Evolutionary conservation across 2,329 filamentous ascomycete genomes (phyloP).

Genomic region (Pleurostoma richardsiae): DNA sequence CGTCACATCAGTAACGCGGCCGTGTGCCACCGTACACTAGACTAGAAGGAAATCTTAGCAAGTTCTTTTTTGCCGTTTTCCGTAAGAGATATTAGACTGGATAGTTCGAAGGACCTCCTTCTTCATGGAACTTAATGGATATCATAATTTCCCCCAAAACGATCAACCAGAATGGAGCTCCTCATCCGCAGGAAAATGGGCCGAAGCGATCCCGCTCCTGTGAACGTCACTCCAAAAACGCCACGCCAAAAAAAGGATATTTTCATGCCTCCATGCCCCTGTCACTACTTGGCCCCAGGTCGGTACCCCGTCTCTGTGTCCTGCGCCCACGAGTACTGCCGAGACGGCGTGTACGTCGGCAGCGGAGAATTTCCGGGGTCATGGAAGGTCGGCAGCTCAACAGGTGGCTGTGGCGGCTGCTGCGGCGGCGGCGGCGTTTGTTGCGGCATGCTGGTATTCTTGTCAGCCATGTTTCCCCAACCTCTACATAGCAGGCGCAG

Average conservation of each 20-base stretch:
- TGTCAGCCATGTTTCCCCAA: constrained; percentile 5
- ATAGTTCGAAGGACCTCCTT: too few relatives aligned
- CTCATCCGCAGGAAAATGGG: too few relatives aligned
- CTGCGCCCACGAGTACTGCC: constrained; percentile 23
- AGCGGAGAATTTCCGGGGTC: constrained; percentile 25
- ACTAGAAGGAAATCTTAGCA: too few relatives aligned
- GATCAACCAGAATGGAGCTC: too few relatives aligned
- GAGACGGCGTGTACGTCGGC: constrained; percentile 22
- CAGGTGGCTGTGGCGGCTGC: constrained; percentile 12
- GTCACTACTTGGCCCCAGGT: constrained; percentile 7
- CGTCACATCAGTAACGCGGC: too few relatives aligned
- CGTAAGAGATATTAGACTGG: too few relatives aligned
- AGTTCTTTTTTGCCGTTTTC: too few relatives aligned
- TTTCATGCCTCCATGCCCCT: too few relatives aligned
- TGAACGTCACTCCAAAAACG: neutral
- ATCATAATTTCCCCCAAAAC: too few relatives aligned
- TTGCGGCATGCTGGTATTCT: constrained; percentile 7
- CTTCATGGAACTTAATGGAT: too few relatives aligned
- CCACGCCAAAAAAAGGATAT: neutral
- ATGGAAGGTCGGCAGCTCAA: constrained; percentile 27
- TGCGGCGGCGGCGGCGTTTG: constrained; percentile 4
- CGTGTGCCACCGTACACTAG: too few relatives aligned
- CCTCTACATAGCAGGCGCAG: neutral
- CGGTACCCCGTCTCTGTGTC: constrained; percentile 7
- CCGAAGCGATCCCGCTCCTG: too few relatives aligned